These are phyloP conservation scores for Metarhizium album DNA, from an alignment of 2,329 filamentous ascomycete genomes.

Conservation along the genomic window DNA sequence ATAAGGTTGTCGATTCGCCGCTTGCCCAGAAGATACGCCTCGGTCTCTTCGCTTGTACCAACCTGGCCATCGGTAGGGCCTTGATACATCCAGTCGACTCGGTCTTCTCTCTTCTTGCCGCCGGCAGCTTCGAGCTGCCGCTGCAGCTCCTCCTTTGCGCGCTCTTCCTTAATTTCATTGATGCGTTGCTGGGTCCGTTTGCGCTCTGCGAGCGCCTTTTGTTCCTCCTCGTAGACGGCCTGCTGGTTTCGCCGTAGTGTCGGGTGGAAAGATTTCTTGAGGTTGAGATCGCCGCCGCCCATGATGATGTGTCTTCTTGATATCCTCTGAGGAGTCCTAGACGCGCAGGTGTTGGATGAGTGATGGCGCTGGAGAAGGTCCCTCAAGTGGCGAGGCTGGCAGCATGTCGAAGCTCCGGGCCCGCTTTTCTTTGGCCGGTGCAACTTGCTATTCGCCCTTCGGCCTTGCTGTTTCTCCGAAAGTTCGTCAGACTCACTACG, in stretches of 20 bases:
- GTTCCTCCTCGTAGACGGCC: slow-evolving; percentile 83
- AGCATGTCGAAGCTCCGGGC: background rate
- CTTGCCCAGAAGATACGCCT: slow-evolving; percentile 88
- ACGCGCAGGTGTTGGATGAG: background rate
- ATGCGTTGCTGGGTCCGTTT: slow-evolving; percentile 86
- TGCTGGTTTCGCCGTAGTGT: slow-evolving; percentile 82
- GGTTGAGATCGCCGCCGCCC: slow-evolving; percentile 89
- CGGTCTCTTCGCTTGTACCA: slow-evolving; percentile 79
- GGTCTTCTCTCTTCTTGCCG: slow-evolving; percentile 65
- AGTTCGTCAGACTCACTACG: no score
- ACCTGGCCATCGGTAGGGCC: slow-evolving; percentile 68
- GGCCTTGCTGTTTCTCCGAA: no score
- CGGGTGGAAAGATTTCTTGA: slow-evolving; percentile 94
- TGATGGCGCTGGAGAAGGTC: background rate
- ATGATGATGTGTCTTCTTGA: slow-evolving; percentile 41
- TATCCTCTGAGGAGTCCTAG: background rate
- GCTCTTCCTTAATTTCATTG: slow-evolving; percentile 89
- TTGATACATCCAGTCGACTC: slow-evolving; percentile 98
- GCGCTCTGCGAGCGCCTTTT: slow-evolving; percentile 86
- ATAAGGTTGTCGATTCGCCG: slow-evolving; percentile 76
- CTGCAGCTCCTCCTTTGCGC: slow-evolving; percentile 84
- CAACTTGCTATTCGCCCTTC: no score
- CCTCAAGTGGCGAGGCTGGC: background rate
- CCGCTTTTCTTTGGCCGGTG: slow-evolving; percentile 3
- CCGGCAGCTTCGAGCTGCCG: slow-evolving; percentile 81